Evolutionary conservation across 2,329 filamentous ascomycete species (phyloP).

Genomic region (Diplodia scrobiculata): DNA sequence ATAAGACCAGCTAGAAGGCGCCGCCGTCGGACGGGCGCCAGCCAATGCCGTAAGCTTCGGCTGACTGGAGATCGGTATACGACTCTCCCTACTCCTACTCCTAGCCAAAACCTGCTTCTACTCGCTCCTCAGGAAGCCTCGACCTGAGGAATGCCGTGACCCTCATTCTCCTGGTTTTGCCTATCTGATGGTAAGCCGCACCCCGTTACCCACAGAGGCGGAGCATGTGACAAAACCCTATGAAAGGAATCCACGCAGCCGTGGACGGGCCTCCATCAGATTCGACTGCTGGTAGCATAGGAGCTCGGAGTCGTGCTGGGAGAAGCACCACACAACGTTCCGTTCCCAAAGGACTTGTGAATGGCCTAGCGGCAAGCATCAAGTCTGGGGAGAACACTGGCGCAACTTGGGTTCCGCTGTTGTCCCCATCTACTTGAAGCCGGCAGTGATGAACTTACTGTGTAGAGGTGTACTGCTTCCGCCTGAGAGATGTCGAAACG

Average conservation of each 20-base stretch:
- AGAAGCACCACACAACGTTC: background rate
- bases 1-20: background rate
- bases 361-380: background rate
- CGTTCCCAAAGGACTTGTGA: background rate
- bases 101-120: background rate
- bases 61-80: background rate
- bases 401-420: background rate
- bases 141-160: background rate
- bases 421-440: background rate
- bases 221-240: background rate
- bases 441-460: background rate
- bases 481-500: background rate
- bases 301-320: background rate
- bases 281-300: background rate
- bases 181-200: background rate
- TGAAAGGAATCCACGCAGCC: background rate
- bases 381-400: background rate
- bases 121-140: background rate
- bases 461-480: background rate
- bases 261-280: background rate
- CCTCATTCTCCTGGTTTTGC: background rate
- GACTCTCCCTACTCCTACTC: background rate
- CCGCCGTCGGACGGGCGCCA: background rate
- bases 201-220: background rate
- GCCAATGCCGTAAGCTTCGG: background rate